These are phyloP conservation scores for Dictyophora rubrovolvata DNA, from an alignment of 768 basidiomycete species.

Conservation along the genomic window DNA sequence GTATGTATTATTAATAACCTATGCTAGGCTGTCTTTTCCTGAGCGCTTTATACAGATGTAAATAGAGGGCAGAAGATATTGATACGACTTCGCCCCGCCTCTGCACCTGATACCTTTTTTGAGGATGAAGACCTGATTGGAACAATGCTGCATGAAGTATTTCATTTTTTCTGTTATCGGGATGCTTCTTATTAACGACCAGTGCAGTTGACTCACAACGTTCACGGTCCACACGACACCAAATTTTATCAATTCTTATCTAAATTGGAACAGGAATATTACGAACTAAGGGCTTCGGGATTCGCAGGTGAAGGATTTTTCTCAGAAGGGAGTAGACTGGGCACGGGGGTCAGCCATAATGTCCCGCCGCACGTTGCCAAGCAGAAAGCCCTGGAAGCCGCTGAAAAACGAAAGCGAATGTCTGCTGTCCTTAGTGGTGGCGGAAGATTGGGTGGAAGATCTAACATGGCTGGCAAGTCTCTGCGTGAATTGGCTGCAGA, in stretches of 20 bases:
- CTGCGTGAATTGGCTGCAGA: constrained; percentile 66
- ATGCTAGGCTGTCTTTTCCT: not conserved
- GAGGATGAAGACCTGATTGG: constrained; percentile 66
- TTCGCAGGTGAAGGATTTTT: constrained; percentile 91
- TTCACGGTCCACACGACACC: constrained; percentile 85
- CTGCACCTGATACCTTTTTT: constrained; percentile 57
- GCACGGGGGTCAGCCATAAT: constrained; percentile 55
- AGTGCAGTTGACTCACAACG: constrained; percentile 72
- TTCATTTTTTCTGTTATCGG: constrained; percentile 5
- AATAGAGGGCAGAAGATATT: constrained; percentile 78
- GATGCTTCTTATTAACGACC: not conserved
- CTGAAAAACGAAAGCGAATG: constrained; percentile 56
- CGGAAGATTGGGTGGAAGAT: constrained; percentile 48
- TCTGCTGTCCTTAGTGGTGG: constrained; percentile 38
- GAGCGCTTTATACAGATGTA: constrained; percentile 37
- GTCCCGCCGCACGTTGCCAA: constrained; percentile 56
- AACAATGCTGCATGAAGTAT: constrained; percentile 87
- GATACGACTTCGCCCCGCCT: constrained; percentile 66
- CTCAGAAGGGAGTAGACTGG: constrained; percentile 60
- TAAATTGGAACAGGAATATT: constrained; percentile 76
- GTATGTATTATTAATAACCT: not conserved
- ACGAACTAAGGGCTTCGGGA: constrained; percentile 64
- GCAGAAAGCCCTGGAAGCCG: constrained; percentile 63
- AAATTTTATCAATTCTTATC: constrained; percentile 67
- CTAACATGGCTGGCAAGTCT: constrained; percentile 33